These are phyloP conservation scores for Cyclotella cryptica DNA, from an alignment of 108 stramenopile genomes.

Conservation along the genomic window DNA sequence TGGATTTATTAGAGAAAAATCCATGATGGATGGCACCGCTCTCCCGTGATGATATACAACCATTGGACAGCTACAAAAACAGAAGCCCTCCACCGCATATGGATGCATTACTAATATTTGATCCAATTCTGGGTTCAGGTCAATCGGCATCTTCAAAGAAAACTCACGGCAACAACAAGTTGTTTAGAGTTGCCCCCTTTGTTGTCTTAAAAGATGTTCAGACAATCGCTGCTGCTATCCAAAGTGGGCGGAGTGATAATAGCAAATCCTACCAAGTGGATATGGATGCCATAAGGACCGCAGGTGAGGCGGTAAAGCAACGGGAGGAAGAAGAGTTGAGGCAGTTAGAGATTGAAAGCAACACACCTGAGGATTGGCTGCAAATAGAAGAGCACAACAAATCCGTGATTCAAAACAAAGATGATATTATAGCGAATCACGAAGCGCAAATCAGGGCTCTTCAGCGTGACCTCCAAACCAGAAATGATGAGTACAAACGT, in stretches of 20 bases:
- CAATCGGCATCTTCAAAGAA: not conserved
- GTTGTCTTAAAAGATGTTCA: not conserved
- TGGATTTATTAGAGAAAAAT: no score
- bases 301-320: not conserved
- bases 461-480: no score
- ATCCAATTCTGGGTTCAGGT: not conserved
- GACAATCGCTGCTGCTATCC: not conserved
- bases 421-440: no score
- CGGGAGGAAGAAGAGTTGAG: not conserved
- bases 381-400: no score
- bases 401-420: no score
- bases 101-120: not conserved
- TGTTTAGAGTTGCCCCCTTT: not conserved
- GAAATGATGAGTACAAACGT: no score
- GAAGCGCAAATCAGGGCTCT: no score
- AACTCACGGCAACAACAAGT: not conserved
- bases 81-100: not conserved
- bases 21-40: no score
- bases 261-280: not conserved
- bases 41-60: not conserved
- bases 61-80: not conserved
- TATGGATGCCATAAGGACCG: not conserved
- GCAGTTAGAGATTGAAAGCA: not conserved
- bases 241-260: not conserved
- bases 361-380: not conserved